Base-by-base conservation (phyloP, 2,329 filamentous ascomycete genomes). In the Lojkania enalia region DNA sequence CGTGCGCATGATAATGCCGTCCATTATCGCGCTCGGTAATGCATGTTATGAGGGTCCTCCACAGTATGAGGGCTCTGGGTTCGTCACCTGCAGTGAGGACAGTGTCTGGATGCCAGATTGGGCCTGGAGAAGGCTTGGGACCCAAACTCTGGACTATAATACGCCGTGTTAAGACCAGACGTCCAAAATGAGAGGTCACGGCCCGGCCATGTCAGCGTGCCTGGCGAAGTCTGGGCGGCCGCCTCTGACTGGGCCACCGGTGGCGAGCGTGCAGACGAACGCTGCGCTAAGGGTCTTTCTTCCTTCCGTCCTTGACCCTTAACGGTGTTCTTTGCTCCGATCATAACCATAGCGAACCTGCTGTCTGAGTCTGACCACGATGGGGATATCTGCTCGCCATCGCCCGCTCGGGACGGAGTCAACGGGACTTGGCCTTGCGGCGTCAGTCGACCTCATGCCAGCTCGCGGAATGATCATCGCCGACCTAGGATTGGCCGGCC, bases 1-100 rank as follows among this genome's bases (percentile, higher is more conserved):
- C 42, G 31, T 46, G 40, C 53, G 57, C 60, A 65, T 61, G 45
- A 62, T 57, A 55, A 55, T 57, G 51, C 41, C 31, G 43, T 52
- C 47, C 48, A 44, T 55, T 53, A 57, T 56, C 48, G 33, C 37
- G 52, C 53, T 60, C 52, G 58, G 54, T 57, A 63, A 66, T 60
- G 58, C 60, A 57, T 52, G 31, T 49, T 58, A 54, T 58, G 54
- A 55, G 44, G 35, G 36, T 53, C 52, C 49, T 60, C 49, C 56
- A 55, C 55, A 58, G 50, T 55, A 51, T 54, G 39, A 47, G 42
- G 40, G 32, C 31, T 20, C 46, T 48, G 35, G 44, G 37, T 32
- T 31, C 38, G 48, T 63, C 56, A 55, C 55, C 61, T 64, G 61
- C 63, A 58, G 53, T 51, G 43, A 31, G 37, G 42, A 41, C 42